Evolutionary conservation across 2,329 filamentous ascomycete species (phyloP), one percentile per base, ranked within the genome.

Genomic region (Chrysosporium queenslandicum): DNA sequence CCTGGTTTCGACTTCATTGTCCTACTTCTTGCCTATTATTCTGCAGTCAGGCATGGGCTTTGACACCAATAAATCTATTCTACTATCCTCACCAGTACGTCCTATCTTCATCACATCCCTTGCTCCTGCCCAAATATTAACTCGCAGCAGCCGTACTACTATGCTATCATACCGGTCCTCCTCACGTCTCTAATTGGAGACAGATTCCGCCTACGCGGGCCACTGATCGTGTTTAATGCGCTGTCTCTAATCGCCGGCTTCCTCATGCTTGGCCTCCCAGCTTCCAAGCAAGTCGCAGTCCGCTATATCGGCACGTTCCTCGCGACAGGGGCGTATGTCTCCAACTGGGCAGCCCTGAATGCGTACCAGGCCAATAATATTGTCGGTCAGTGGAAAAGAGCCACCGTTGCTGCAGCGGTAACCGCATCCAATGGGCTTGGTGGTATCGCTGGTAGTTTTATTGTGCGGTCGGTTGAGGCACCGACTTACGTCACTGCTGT

Each of bases 331-430:
- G 81, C 82, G 0, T 85, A 85, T 57, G 75, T 85, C 3, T 79
- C 77, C 3, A 86, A 86, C 57, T 85, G 82, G 81, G 81, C 82
- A 0, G 82, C 80, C 0, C 68, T 85, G 56, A 81, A 78, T 49
- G 75, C 79, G 0, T 83, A 81, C 57, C 76, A 80, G 60, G 75
- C 77, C 14, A 83, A 82, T 62, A 85, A 82, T 56, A 73, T 83
- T 39, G 72, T 75, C 0, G 78, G 79, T 0, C 80, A 83, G 59
- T 84, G 80, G 80, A 83, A 83, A 64, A 71, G 80, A 27, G 79
- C 76, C 1, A 81, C 80, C 43, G 78, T 78, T 0, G 78, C 80
- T 0, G 81, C 80, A 0, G 73, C 76, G 0, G 74, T 82, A 2
- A 77, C 79, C 9, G 79, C 78, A 7, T 76, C 73, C 60, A 83